phyloP scores from a whole-genome alignment of 208 protist species.

The Angomonas ambiguus region DNA sequence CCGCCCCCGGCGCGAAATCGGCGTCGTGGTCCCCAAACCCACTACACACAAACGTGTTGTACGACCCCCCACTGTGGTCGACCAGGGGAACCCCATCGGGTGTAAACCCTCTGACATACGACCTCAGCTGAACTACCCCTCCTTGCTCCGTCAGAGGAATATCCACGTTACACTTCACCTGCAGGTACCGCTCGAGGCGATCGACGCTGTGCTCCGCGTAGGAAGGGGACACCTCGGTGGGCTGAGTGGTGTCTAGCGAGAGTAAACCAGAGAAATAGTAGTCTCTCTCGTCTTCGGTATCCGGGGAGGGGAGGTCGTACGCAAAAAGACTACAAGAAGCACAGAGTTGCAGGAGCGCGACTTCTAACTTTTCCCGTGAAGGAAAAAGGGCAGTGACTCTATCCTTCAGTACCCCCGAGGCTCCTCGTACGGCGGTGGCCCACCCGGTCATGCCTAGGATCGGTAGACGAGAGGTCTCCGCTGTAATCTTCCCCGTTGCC shows the following conservation, averaged over 20 bases:
- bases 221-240: constrained; percentile 10
- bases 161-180: constrained; percentile 33
- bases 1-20: constrained; percentile 73
- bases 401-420: background rate
- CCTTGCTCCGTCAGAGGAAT: constrained; percentile 19
- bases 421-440: constrained; percentile 21
- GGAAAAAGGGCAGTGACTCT: background rate
- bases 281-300: constrained; percentile 5
- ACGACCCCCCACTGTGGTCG: constrained; percentile 56
- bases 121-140: constrained; percentile 9
- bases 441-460: constrained; percentile 60
- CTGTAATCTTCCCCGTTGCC: constrained; percentile 48
- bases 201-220: constrained; percentile 19
- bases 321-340: constrained; percentile 34
- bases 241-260: constrained; percentile 42
- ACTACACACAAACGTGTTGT: constrained; percentile 83
- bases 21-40: constrained; percentile 81
- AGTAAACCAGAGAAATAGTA: constrained; percentile 44
- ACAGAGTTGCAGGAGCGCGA: constrained; percentile 21
- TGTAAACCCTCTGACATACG: constrained; percentile 72
- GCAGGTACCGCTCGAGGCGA: constrained; percentile 58
- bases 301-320: constrained; percentile 9
- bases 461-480: constrained; percentile 52
- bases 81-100: constrained; percentile 80
- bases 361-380: background rate